These are phyloP conservation scores for Boletus insuetus DNA, from an alignment of 768 basidiomycete species.

Conservation along the genomic window DNA sequence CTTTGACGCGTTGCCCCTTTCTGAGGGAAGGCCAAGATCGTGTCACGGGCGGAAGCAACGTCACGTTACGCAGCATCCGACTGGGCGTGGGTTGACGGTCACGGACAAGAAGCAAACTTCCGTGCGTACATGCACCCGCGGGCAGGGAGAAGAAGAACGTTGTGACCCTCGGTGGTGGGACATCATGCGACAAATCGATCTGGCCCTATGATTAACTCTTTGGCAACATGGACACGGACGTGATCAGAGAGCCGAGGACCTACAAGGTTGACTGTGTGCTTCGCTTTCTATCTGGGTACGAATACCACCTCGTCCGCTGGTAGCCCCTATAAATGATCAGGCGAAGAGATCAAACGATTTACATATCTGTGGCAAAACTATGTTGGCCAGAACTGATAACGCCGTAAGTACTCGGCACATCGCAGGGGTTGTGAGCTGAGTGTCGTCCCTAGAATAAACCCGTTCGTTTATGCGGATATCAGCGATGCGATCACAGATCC, in stretches of 20 bases:
- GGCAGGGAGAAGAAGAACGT: neutral
- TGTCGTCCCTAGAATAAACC: no score
- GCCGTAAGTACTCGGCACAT: no score
- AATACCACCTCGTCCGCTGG: neutral
- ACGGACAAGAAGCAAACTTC: slow-evolving; percentile 48
- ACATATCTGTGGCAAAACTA: slow-evolving; percentile 33
- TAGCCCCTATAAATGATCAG: slow-evolving; percentile 50
- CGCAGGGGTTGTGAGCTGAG: no score
- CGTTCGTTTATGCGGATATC: no score
- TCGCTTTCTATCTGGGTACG: no score
- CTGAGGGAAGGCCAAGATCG: slow-evolving; percentile 40
- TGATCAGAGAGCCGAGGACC: slow-evolving; percentile 56
- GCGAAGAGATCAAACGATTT: slow-evolving; percentile 48
- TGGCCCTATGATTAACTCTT: slow-evolving; percentile 45
- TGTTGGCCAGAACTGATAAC: no score
- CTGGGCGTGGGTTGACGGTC: slow-evolving; percentile 65
- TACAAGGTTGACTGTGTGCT: slow-evolving; percentile 40
- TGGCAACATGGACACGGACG: slow-evolving; percentile 49
- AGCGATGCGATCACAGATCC: no score
- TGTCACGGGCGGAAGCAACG: slow-evolving; percentile 52
- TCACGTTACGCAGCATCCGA: slow-evolving; percentile 54
- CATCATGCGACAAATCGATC: slow-evolving; percentile 31
- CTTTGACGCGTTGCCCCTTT: neutral
- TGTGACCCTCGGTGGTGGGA: slow-evolving; percentile 53
- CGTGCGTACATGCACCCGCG: neutral